Evolutionary conservation across 208 protist species (phyloP), one percentile per base, ranked within the genome.

Genomic region (Crithidia bombi): DNA sequence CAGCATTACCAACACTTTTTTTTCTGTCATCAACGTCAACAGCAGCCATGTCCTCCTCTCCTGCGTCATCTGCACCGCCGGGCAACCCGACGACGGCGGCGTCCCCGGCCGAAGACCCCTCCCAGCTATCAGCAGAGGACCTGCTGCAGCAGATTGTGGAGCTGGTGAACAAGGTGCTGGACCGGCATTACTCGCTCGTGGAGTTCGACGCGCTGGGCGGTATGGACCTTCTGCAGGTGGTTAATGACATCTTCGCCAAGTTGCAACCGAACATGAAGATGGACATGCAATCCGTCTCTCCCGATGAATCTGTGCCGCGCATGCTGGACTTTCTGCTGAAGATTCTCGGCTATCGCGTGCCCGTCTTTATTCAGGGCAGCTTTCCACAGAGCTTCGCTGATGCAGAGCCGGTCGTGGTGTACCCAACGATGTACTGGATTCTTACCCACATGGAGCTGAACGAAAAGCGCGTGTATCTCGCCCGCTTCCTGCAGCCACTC

Each of bases 371-470:
- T 14, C 73, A 87, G 41, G 72, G 81, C 49, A 92, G 62, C 75
- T 96, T 94, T 73, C 71, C 82, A 19, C 68, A 76, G 50, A 89
- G 87, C 79, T 94, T 97, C 59, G 81, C 78, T 19, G 62, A 86
- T 9, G 92, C 76, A 1, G 89, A 96, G 75, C 72, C 83, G 19
- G 90, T 89, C 19, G 81, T 96, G 57, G 41, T 97, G n/a, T 97
- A 97, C 71, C 90, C 93, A 19, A 87, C 81, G 25, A 69, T 97
- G 39, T 94, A 96, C 69, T 97, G 93, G 93, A 82, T 96, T 25
- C 72, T 97, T 12, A 92, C 83, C 6, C 88, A 93, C 75, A 94
- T 93, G 89, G 71, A 84, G 19, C 79, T 91, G 46, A 95, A 95
- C 61, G 75, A 83, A 55, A 97, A 96, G 83, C 93, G 93, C 43